phyloP scores from a whole-genome alignment of 2,329 filamentous ascomycete genomes.

The Tothia fuscella region DNA sequence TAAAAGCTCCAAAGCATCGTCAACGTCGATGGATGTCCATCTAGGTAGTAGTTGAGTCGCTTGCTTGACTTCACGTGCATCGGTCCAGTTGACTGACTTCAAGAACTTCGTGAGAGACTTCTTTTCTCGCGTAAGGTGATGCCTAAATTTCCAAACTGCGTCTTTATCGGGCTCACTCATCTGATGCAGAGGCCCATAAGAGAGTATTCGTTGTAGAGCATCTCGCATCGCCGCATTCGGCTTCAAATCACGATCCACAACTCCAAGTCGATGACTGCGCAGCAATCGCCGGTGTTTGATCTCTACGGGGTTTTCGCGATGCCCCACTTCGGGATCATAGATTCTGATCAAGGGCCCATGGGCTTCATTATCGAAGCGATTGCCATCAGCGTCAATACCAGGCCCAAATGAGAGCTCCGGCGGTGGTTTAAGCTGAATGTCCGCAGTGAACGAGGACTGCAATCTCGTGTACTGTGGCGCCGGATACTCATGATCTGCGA shows the following conservation, averaged over 20 bases:
- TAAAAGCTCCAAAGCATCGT: conserved; percentile 87
- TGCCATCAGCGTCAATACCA: conserved; percentile 62
- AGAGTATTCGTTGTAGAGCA: conserved; percentile 73
- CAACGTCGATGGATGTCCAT: conserved; percentile 95
- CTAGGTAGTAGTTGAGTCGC: conserved; percentile 80
- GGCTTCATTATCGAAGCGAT: conserved; percentile 37
- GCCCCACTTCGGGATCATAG: conserved; percentile 86
- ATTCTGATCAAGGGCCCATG: conserved; percentile 63
- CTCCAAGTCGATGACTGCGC: conserved; percentile 84
- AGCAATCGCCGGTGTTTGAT: conserved; percentile 88
- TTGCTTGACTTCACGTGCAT: conserved; percentile 72
- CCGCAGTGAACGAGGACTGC: conserved; percentile 52
- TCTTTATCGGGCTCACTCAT: conserved; percentile 88
- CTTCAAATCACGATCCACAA: conserved; percentile 87
- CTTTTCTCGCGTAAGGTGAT: conserved; percentile 88
- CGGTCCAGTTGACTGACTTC: conserved; percentile 92
- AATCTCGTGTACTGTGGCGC: conserved; percentile 71
- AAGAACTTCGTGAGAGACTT: conserved; percentile 86
- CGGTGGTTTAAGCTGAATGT: conserved; percentile 62
- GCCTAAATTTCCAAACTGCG: conserved; percentile 92
- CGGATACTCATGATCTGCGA: conserved; percentile 86
- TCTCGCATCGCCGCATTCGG: conserved; percentile 93
- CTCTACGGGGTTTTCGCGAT: conserved; percentile 85
- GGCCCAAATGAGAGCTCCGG: conserved; percentile 85
- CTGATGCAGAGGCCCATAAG: conserved; percentile 82